Base-by-base conservation (phyloP, 345 rosid species). In the Salix suchowensis region DNA sequence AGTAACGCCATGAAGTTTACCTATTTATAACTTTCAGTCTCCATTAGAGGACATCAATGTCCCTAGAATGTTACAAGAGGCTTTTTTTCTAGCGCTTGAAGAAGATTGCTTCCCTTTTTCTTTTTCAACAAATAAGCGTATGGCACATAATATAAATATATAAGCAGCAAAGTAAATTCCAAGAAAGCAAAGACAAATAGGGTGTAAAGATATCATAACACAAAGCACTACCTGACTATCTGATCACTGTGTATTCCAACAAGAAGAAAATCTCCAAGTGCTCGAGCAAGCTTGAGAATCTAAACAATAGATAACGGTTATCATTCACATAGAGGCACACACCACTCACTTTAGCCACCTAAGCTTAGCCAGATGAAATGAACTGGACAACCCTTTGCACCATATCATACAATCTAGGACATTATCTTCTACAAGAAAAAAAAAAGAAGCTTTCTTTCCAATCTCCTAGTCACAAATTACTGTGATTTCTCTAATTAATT, bases 261-360 rank as follows among this genome's bases (percentile, higher is more conserved):
- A 66, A 91, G 89, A 79, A 91, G 94, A 81, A 91, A 91, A 82
- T 91, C 92, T 73, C 96, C 94, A 73, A 91, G 94, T 42, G 82
- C 91, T 52, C 88, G 85, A 68, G 96, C 94, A 80, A 86, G 50
- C 83, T 90, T 87, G 76, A 91, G 81, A 78, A 89, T 88, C 96
- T 78, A 48, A 54, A 70, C 28, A 65, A 52, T 11, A 34, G 52
- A 66, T 10, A 54, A 46, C 10, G 14, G 39, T 70, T 28, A 70
- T 48, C 34, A 30, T 55, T 15, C 4, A 36, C 72, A 78, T 37
- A 15, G 68, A 39, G 19, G 61, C 26, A 69, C 66, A 44, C 67
- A 40, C 5, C 34, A 28, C 42, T 44, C n/a, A 36, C 19, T 54
- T 39, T 21, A 60, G 21, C 54, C 21, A 48, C 19, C 34, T 39